phyloP scores from a whole-genome alignment of 2,329 filamentous ascomycete genomes.

The Amesomyces nigricolor region DNA sequence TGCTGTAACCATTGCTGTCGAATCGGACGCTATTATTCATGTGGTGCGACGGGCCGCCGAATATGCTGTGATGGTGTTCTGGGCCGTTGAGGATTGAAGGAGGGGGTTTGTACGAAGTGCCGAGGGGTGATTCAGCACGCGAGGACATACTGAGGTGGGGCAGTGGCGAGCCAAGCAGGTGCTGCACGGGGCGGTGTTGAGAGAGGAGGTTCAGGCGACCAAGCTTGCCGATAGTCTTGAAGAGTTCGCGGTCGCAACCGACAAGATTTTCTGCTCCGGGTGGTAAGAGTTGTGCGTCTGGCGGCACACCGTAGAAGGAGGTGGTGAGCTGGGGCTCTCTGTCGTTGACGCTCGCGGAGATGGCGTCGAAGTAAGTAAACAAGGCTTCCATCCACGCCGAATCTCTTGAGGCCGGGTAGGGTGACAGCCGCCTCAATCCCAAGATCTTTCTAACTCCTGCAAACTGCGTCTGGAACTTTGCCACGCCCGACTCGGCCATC shows the following conservation, averaged over 20 bases:
- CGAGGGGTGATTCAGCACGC: conserved; percentile 34
- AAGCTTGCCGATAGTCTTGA: conserved; percentile 78
- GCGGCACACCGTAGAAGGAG: conserved; percentile 53
- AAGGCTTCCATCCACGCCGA: conserved; percentile 88
- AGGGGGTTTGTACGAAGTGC: conserved; percentile 37
- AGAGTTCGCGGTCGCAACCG: conserved; percentile 80
- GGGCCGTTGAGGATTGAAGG: conserved; percentile 24
- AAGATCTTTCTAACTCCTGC: conserved; percentile 89
- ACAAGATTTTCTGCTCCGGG: conserved; percentile 75
- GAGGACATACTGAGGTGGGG: conserved; percentile 10
- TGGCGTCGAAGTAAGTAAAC: conserved; percentile 91
- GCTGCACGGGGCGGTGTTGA: conserved; percentile 56
- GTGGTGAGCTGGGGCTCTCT: conserved; percentile 75
- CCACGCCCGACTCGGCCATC: conserved; percentile 87
- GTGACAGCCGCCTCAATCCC: conserved; percentile 58
- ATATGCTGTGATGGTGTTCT: conserved; percentile 26
- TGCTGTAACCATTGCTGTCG: conserved; percentile 62
- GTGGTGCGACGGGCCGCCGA: conserved; percentile 43
- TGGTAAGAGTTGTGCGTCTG: conserved; percentile 45
- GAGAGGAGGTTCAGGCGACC: conserved; percentile 80
- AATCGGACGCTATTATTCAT: conserved; percentile 41
- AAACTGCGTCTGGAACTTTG: conserved; percentile 89
- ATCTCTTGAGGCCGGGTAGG: conserved; percentile 54
- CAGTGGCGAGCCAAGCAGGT: conserved; percentile 22
- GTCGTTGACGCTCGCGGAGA: conserved; percentile 87